A percentile compares a stretch with the other conserved stretches of the same genome.
These are phyloP conservation scores for Apium graveolens DNA, from an alignment of 129 eudicot species.

Conservation along the genomic window DNA sequence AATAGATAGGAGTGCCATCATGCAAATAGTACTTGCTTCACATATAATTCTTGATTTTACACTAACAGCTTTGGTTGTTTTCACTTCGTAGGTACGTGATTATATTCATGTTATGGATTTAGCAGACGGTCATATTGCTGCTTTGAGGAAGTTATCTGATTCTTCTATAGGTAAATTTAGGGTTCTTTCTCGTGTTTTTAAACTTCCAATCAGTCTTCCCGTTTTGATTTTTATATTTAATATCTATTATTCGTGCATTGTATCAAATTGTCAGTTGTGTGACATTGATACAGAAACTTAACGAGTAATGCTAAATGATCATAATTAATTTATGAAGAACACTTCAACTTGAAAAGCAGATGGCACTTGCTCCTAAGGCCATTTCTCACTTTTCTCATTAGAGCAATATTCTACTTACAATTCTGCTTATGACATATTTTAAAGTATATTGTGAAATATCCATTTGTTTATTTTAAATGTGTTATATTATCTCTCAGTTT, in stretches of 20 bases:
- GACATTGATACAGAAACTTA: background rate
- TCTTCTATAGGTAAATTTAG: slow-evolving; percentile 52
- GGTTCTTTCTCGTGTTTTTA: background rate
- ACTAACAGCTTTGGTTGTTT: background rate
- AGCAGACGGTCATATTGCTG: slow-evolving; percentile 95
- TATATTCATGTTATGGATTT: slow-evolving; percentile 92
- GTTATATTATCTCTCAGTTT: background rate
- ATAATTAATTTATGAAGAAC: background rate
- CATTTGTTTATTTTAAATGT: background rate
- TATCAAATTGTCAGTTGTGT: background rate
- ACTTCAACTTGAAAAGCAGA: background rate
- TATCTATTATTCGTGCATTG: background rate
- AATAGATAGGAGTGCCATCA: background rate
- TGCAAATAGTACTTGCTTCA: background rate
- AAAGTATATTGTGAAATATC: background rate
- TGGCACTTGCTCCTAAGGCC: background rate
- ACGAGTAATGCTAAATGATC: background rate
- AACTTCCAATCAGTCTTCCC: background rate
- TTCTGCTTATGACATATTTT: background rate
- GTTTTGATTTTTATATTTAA: background rate
- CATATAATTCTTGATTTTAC: background rate
- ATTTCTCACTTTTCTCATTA: background rate
- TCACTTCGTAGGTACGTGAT: slow-evolving; percentile 67
- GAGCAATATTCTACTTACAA: background rate
- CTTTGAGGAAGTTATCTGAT: slow-evolving; percentile 64